These are phyloP conservation scores for Kwoniella mangroviensis DNA, from an alignment of 768 basidiomycete genomes.

Conservation along the genomic window DNA sequence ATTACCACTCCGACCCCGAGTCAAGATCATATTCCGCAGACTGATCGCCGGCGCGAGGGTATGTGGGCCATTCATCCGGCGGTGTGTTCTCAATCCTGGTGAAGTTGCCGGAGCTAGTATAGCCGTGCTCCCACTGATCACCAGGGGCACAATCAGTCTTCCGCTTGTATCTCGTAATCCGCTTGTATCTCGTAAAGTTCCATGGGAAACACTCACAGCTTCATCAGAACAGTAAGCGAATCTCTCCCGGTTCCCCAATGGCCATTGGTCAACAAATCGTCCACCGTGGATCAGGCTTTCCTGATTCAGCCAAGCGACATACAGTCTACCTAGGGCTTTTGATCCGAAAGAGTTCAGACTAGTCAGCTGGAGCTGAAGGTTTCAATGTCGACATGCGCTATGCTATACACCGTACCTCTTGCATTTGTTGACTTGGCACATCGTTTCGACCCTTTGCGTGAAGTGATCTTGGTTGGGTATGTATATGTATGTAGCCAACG, in stretches of 20 bases:
- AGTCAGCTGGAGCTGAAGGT: too few relatives aligned
- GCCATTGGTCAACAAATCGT: neutral
- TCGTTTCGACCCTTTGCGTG: too few relatives aligned
- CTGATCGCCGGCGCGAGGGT: neutral
- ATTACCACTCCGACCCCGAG: neutral
- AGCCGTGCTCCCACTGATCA: neutral
- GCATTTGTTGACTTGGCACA: too few relatives aligned
- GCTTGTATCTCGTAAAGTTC: neutral
- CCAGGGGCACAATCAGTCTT: neutral
- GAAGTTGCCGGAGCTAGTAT: neutral
- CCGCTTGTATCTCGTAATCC: too few relatives aligned
- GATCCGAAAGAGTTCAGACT: neutral
- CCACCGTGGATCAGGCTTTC: neutral
- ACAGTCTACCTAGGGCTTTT: neutral
- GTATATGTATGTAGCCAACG: too few relatives aligned
- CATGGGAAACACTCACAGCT: neutral
- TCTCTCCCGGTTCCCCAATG: slow-evolving; percentile 1
- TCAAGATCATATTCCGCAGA: neutral
- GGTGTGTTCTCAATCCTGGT: neutral
- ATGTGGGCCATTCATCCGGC: neutral
- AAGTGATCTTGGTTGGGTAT: too few relatives aligned
- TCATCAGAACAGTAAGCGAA: neutral
- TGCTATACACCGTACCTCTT: too few relatives aligned
- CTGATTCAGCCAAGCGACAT: neutral
- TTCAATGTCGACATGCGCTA: too few relatives aligned